A percentile compares a stretch with the other conserved stretches of the same genome.
These are phyloP conservation scores for Glycine latifolia DNA, from an alignment of 306 rosid genomes.

Conservation along the genomic window DNA sequence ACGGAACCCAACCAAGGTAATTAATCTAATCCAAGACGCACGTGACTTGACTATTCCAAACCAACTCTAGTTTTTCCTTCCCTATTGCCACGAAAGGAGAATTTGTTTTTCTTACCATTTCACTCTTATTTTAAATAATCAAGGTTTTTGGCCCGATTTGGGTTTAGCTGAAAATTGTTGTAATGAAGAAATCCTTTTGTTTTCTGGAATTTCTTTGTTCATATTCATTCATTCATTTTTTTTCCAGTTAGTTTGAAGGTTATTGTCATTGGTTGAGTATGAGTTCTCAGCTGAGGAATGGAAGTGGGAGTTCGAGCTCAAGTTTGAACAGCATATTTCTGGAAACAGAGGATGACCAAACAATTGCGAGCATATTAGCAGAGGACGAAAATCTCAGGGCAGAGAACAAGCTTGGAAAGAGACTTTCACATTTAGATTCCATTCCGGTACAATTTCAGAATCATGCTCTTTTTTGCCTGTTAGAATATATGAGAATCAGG, in stretches of 20 bases:
- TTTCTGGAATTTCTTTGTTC: neutral
- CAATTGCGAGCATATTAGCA: constrained; percentile 81
- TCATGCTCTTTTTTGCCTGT: neutral
- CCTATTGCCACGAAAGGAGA: too few relatives aligned
- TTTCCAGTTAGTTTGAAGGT: constrained; percentile 11
- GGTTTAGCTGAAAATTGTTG: neutral
- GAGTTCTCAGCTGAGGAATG: constrained; percentile 68
- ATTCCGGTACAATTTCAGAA: constrained; percentile 65
- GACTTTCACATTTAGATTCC: constrained; percentile 93
- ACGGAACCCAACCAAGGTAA: neutral
- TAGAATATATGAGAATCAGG: neutral
- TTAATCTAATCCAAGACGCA: neutral
- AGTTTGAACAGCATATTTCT: constrained; percentile 78
- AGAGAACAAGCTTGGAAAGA: constrained; percentile 72
- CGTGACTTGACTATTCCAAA: neutral
- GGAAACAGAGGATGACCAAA: constrained; percentile 91
- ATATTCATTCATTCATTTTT: neutral
- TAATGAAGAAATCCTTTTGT: neutral
- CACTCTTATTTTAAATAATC: neutral
- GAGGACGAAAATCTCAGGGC: constrained; percentile 61
- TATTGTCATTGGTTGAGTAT: constrained; percentile 46
- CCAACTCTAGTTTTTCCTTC: neutral
- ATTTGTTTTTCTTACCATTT: neutral
- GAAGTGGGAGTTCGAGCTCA: constrained; percentile 94
- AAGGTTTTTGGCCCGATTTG: neutral